Evolutionary conservation across 371 early-diverging fungal genomes (phyloP).

Genomic region (Saksenaea vasiformis): DNA sequence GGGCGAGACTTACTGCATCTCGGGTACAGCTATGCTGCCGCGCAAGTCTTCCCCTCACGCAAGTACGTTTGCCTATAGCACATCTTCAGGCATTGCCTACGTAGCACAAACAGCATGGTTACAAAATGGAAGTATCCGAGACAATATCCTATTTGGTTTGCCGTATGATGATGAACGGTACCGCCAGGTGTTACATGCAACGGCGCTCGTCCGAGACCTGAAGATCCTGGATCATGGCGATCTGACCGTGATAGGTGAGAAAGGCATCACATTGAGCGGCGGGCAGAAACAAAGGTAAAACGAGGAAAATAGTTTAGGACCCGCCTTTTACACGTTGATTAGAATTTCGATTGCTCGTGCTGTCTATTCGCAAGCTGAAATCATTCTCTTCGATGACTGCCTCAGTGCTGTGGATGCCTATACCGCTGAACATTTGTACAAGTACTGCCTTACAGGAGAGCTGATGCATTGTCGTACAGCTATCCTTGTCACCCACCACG

Average conservation of each 20-base stretch:
- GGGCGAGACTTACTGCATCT: slow-evolving; percentile 54
- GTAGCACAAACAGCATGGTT: slow-evolving; percentile 66
- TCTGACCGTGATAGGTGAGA: slow-evolving; percentile 84
- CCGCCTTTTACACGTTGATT: slow-evolving; percentile 70
- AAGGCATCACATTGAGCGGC: slow-evolving; percentile 69
- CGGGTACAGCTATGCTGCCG: slow-evolving; percentile 47
- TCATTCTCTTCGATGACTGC: slow-evolving; percentile 82
- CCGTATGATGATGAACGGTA: slow-evolving; percentile 30
- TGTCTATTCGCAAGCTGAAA: slow-evolving; percentile 75
- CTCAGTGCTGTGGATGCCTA: slow-evolving; percentile 85
- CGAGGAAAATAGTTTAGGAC: slow-evolving; percentile 66
- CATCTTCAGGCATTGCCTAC: slow-evolving; percentile 26
- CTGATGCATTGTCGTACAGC: slow-evolving; percentile 78
- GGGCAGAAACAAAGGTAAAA: slow-evolving; percentile 23
- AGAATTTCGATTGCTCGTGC: slow-evolving; percentile 85
- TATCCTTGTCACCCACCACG: slow-evolving; percentile 91
- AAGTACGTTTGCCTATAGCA: background rate
- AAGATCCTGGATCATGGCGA: slow-evolving; percentile 70
- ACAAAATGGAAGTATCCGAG: slow-evolving; percentile 68
- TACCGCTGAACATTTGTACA: slow-evolving; percentile 83
- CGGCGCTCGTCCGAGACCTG: slow-evolving; percentile 34
- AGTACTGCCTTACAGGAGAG: slow-evolving; percentile 67
- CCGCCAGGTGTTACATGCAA: slow-evolving; percentile 54
- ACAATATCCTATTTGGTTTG: slow-evolving; percentile 41
- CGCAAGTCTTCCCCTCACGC: slow-evolving; percentile 25